These are phyloP conservation scores for Triangularia setosa DNA, from an alignment of 2,329 filamentous ascomycete species.

Conservation along the genomic window DNA sequence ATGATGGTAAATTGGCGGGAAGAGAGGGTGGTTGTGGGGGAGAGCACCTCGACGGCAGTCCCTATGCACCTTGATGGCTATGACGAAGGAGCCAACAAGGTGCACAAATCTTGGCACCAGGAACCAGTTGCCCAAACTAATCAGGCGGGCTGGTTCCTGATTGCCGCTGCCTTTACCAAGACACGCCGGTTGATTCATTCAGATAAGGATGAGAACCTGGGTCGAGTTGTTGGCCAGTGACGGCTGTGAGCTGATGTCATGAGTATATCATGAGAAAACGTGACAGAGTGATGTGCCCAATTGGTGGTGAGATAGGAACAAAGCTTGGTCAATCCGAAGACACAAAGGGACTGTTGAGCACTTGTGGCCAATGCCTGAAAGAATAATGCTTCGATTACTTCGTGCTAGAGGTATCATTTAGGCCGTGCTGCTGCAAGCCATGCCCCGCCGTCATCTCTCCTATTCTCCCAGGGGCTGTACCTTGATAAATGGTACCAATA, in stretches of 20 bases:
- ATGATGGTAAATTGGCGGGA: neutral
- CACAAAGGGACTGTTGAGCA: neutral
- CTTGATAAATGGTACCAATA: neutral
- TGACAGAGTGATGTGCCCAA: neutral
- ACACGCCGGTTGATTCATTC: neutral
- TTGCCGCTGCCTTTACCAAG: neutral
- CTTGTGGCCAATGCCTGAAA: neutral
- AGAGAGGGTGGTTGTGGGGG: neutral
- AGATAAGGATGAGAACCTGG: neutral
- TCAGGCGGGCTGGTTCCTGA: neutral
- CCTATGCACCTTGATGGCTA: constrained; percentile 6
- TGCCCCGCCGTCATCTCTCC: neutral
- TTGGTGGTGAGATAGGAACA: neutral
- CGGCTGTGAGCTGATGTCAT: neutral
- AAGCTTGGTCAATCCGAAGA: neutral
- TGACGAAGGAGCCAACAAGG: neutral
- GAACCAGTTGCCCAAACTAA: neutral
- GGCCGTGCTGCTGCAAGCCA: neutral
- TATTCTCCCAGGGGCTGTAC: neutral
- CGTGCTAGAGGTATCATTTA: neutral
- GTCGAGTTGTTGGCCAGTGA: neutral
- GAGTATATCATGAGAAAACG: neutral
- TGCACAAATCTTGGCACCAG: neutral
- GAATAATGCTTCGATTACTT: neutral
- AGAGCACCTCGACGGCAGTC: neutral